phyloP scores from a whole-genome alignment of 2,329 filamentous ascomycete genomes.

The Clathrospora elynae region DNA sequence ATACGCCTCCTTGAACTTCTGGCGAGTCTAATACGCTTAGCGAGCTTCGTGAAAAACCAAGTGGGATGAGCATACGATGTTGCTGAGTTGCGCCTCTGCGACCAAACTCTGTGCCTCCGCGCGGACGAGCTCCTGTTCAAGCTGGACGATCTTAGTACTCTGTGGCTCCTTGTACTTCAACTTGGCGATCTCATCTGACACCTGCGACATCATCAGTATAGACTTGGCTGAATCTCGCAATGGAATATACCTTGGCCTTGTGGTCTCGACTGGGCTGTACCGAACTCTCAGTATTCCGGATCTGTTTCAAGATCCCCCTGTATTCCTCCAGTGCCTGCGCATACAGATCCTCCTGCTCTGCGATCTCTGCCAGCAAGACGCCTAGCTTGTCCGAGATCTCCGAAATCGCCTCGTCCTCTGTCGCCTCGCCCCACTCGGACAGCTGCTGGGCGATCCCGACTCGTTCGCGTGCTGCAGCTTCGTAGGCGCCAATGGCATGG shows the following conservation, averaged over 20 bases:
- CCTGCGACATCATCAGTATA: constrained; percentile 48
- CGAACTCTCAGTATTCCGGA: constrained; percentile 92
- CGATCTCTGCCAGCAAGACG: constrained; percentile 88
- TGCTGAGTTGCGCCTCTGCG: constrained; percentile 93
- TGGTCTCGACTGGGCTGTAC: constrained; percentile 90
- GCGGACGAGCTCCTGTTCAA: constrained; percentile 95
- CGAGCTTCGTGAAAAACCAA: background rate
- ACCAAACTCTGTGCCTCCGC: constrained; percentile 96
- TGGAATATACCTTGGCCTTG: constrained; percentile 68
- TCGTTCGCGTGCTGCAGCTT: constrained; percentile 82
- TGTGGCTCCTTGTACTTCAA: constrained; percentile 91
- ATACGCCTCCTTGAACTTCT: constrained; percentile 95
- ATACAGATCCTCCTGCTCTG: constrained; percentile 89
- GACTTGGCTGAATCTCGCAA: background rate
- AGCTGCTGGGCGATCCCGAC: constrained; percentile 85
- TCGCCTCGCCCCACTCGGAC: constrained; percentile 95
- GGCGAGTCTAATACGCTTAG: constrained; percentile 70
- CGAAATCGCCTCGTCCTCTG: constrained; percentile 81
- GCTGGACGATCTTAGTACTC: constrained; percentile 76
- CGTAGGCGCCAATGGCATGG: constrained; percentile 81
- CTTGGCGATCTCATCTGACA: constrained; percentile 88
- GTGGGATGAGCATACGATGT: constrained; percentile 64
- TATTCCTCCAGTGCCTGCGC: constrained; percentile 87
- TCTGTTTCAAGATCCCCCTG: constrained; percentile 80
- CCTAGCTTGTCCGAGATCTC: constrained; percentile 96